Conservation (phyloP, 2,329 filamentous ascomycete genomes). For the Cryphonectria parasitica region DNA sequence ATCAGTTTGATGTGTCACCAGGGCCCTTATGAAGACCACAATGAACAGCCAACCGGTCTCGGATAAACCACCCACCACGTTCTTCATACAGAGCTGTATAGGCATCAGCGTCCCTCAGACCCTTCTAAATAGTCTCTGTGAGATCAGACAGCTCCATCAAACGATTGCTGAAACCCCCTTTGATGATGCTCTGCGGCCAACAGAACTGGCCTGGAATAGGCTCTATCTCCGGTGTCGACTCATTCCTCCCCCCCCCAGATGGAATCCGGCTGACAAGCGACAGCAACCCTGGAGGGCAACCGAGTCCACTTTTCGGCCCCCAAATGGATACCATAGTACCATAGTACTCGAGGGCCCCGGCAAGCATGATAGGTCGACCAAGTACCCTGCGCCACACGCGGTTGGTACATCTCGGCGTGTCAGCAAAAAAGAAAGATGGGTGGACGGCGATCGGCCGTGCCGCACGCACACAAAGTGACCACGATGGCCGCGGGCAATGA, state of each 20-base stretch:
- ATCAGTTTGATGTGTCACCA: background rate
- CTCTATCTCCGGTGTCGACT: constrained; percentile 1
- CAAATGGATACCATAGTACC: background rate
- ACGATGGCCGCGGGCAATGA: background rate
- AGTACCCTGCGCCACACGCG: background rate
- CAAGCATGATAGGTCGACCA: background rate
- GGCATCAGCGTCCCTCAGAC: background rate
- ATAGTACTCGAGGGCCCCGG: background rate
- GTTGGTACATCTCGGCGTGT: background rate
- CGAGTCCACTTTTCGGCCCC: constrained; percentile 8
- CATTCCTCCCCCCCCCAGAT: background rate
- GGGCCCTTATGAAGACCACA: background rate
- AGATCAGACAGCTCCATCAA: background rate
- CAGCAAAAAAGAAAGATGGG: background rate
- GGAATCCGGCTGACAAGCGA: constrained; percentile 1
- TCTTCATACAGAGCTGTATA: background rate
- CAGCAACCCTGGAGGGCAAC: background rate
- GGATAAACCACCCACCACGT: background rate
- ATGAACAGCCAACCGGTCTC: background rate
- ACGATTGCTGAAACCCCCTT: background rate
- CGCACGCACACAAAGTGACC: background rate
- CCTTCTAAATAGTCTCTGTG: background rate
- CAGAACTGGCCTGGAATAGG: background rate
- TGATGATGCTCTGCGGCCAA: background rate
- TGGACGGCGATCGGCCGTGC: background rate